Conservation (phyloP, 208 protist species). For the Leishmania major region DNA sequence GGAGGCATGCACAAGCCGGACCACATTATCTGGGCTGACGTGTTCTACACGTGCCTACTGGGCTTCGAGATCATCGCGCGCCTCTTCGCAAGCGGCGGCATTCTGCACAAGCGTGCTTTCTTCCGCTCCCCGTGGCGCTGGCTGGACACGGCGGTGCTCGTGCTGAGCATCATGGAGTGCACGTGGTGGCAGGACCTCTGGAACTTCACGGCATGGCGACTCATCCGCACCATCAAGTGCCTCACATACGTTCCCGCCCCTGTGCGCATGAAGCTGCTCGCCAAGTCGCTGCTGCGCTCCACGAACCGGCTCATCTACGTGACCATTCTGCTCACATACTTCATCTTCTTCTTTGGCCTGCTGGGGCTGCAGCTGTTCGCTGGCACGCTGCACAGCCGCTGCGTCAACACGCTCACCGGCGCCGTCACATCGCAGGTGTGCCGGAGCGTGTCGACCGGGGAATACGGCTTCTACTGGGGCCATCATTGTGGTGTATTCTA, state of each 20-base stretch:
- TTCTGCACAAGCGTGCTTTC: conserved; percentile 80
- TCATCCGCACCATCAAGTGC: conserved; percentile 87
- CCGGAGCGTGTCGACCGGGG: conserved; percentile 43
- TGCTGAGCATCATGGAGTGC: conserved; percentile 80
- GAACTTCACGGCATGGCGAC: conserved; percentile 88
- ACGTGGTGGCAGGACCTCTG: conserved; percentile 71
- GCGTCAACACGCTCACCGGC: conserved; percentile 68
- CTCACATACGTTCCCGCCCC: conserved; percentile 75
- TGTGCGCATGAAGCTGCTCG: conserved; percentile 82
- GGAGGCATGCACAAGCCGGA: conserved; percentile 53
- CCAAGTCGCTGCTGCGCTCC: conserved; percentile 87
- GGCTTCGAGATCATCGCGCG: conserved; percentile 83
- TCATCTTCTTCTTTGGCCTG: conserved; percentile 90
- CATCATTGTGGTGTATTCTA: conserved; percentile 51
- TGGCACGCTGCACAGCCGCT: conserved; percentile 80
- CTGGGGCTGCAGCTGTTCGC: conserved; percentile 87
- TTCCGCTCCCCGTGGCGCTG: conserved; percentile 92
- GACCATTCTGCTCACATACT: conserved; percentile 74
- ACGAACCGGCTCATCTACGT: conserved; percentile 74
- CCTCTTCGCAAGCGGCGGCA: conserved; percentile 83
- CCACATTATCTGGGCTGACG: conserved; percentile 83
- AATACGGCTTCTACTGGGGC: conserved; percentile 84
- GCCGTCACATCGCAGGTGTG: conserved; percentile 64
- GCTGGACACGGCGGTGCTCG: conserved; percentile 89
- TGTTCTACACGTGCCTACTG: conserved; percentile 86